phyloP scores from a whole-genome alignment of 257 asterid genomes.

The Solanum habrochaites region DNA sequence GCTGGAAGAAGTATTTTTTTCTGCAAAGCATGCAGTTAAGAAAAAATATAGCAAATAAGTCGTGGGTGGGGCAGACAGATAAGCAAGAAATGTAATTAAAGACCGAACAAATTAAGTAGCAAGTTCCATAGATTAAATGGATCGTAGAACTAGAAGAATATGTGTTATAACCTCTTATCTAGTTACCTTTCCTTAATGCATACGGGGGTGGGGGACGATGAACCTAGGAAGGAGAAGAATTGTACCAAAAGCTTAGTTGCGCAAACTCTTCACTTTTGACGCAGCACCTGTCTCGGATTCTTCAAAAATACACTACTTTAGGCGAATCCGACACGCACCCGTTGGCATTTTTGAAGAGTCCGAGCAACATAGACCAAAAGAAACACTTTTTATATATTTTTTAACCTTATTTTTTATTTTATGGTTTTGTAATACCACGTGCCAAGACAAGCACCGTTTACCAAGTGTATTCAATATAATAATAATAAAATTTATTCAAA shows the following conservation, averaged over 20 bases:
- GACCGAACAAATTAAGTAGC: not conserved
- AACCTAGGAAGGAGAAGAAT: not conserved
- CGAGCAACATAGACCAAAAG: not conserved
- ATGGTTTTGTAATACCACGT: not conserved
- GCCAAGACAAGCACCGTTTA: not conserved
- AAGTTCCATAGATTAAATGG: not conserved
- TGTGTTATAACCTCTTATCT: not conserved
- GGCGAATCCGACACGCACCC: too few species aligned
- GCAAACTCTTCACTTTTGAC: too few species aligned
- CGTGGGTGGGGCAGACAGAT: not conserved
- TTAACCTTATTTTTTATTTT: not conserved
- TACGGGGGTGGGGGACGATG: not conserved
- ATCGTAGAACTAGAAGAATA: not conserved
- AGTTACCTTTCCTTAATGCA: not conserved
- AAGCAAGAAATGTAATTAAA: not conserved
- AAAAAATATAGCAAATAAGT: not conserved
- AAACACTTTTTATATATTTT: not conserved
- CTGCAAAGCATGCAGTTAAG: not conserved
- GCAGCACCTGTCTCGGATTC: too few species aligned
- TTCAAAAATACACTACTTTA: too few species aligned
- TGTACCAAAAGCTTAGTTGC: not conserved
- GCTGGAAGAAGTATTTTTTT: not conserved
- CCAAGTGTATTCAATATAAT: not conserved
- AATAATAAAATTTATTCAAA: not conserved
- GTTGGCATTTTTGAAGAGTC: too few species aligned